Base-by-base conservation (phyloP, 2,329 filamentous ascomycete species). In the Stagonosporopsis rhizophila region DNA sequence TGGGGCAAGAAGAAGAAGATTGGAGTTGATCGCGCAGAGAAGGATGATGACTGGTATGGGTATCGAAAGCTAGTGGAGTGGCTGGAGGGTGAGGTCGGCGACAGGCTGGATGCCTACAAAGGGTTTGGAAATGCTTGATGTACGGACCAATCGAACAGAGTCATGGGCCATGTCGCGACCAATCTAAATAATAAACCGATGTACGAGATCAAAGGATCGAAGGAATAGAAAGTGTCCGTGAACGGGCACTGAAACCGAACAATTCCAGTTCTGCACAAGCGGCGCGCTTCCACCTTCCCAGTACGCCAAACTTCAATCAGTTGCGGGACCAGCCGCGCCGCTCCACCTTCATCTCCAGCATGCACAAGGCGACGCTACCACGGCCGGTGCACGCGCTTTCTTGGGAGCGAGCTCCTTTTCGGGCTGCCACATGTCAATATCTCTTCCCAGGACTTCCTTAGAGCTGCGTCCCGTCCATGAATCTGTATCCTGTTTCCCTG, bases 321-420 rank as follows among this genome's bases (percentile, higher is more conserved):
- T 22, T 17, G 38, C 46, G 52, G 52, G 46, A 50, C 52, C 40
- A 20, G 30, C 52, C 52, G 52, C 34, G 39, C 4, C 46, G 46
- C 40, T 45, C 52, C 52, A 50, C 52, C 52, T 45, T 46, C 52
- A 56, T 49, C 34, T 55, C 45, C 32, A 55, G 45, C 39, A 55
- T 55, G 52, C 45, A 55, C 38, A 37, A 19, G 22, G 41, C 41
- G 41, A 50, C 45, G 45, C 45, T 45, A 50, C 27, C 11, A 22
- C 28, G 14, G 39, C 22, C 52, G 52, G 52, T 22, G 41, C 28
- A 44, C 17, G 27, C 35, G 40, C 46, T 39, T 30, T 45, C 22
- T 37, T 46, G 34, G 52, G 17, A 20, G 40, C 23, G 9, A n/a
- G 35, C 52, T 52, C 49, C 49, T 52, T 52, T 52, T 34, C 49